phyloP scores from a whole-genome alignment of 306 rosid genomes.

The Echinosophora koreensis region DNA sequence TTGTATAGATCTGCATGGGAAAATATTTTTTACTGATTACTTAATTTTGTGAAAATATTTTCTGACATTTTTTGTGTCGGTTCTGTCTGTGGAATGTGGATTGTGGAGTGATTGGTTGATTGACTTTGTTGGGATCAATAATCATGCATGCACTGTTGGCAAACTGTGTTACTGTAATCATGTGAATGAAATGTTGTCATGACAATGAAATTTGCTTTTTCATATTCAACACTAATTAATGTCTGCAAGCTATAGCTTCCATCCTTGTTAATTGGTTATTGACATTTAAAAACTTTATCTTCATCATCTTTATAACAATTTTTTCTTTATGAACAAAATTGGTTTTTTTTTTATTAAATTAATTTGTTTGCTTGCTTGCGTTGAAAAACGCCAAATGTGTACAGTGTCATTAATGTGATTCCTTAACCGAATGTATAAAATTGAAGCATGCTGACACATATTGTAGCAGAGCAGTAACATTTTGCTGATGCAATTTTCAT shows the following conservation, averaged over 20 bases:
- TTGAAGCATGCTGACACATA: constrained; percentile 10
- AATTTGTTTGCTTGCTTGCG: background rate
- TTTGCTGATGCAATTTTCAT: constrained; percentile 6
- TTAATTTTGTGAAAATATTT: no score
- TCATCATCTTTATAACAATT: background rate
- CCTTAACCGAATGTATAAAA: background rate
- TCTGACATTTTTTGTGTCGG: background rate
- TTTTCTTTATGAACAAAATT: background rate
- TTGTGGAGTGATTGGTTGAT: constrained; percentile 43
- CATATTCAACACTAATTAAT: background rate
- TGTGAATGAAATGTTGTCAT: constrained; percentile 37
- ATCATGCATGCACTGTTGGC: constrained; percentile 33
- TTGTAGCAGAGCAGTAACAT: no score
- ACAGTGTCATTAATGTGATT: background rate
- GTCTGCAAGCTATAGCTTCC: background rate
- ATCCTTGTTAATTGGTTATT: constrained; percentile 15
- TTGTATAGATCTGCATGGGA: no score
- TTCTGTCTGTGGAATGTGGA: constrained; percentile 11
- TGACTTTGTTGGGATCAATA: constrained; percentile 44
- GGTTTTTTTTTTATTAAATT: background rate
- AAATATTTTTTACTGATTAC: no score
- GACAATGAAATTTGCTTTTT: background rate
- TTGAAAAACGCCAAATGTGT: background rate
- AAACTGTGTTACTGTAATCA: constrained; percentile 34
- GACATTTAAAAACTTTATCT: background rate